Evolutionary conservation across 257 asterid genomes (phyloP).

Genomic region (Nicotiana knightiana): DNA sequence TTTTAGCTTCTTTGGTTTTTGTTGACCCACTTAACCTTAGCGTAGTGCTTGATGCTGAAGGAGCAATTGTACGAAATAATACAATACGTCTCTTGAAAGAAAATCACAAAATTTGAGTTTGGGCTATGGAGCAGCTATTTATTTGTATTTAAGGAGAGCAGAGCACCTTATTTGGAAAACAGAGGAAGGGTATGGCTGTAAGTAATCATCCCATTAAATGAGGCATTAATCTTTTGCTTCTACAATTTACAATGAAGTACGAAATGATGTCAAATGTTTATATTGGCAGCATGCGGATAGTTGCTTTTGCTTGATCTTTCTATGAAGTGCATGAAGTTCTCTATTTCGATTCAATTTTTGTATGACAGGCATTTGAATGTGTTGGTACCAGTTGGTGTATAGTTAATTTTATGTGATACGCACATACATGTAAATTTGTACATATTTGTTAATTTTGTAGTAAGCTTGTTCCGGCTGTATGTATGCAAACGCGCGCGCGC

Average conservation of each 20-base stretch:
- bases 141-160: constrained; percentile 22
- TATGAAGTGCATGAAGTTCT: background rate
- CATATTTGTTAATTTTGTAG: no score
- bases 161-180: constrained; percentile 18
- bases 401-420: background rate
- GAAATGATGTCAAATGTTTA: background rate
- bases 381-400: background rate
- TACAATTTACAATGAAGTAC: background rate
- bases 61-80: constrained; percentile 33
- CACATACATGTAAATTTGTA: no score
- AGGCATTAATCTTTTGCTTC: constrained; percentile 1
- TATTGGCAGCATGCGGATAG: background rate
- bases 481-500: no score
- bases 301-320: background rate
- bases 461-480: no score
- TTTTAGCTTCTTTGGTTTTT: background rate
- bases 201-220: constrained; percentile 12
- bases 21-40: constrained; percentile 20
- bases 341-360: background rate
- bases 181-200: constrained; percentile 20
- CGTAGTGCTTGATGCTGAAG: constrained; percentile 40
- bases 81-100: constrained; percentile 16
- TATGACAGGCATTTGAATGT: background rate
- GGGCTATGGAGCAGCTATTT: constrained; percentile 21
- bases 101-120: constrained; percentile 19